Evolutionary conservation across 176 grass and related monocot genomes (phyloP), one percentile per base, ranked within the genome.

Genomic region (sorghum (Sorghum bicolor)): DNA sequence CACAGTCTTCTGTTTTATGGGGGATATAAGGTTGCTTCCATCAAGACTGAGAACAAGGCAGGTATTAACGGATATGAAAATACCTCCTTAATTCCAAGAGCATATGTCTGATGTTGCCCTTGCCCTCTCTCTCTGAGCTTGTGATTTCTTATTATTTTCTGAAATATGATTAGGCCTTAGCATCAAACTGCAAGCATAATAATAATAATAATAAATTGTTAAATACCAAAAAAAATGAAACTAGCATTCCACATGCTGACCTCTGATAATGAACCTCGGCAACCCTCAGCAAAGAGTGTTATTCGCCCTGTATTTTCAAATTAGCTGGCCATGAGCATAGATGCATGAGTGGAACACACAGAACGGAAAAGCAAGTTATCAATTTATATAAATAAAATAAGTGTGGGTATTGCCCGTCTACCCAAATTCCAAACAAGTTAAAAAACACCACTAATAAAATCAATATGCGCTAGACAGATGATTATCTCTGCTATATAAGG

Each of bases 81-180:
- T 90, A 98, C 96, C 91, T 98, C 96, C 57, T 98, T 98, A 80
- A 98, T 98, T 33, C 96, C 96, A 30, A 98, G 86, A 82, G 96
- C 96, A 88, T 98, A 95, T 20, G 96, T 98, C 82, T 98, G 96
- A 77, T 98, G 96, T 80, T 95, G 96, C 70, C 96, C 93, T 85
- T 90, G 89, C 29, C 84, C 96, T 78, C 86, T 95, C 75, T 98
- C 93, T 77, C 96, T 78, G 24, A 98, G 96, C 64, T 90, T 90
- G 81, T 95, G 64, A 50, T 90, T 91, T 16, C 58, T 78, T 88
- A 98, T 98, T 78, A 95, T 90, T 92, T 94, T 95, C 96, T 95
- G 79, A 52, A 65, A 77, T 10, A 67, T 83, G 50, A 48, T 61
- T 29, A 48, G 13, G 8, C 9, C 9, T 64, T 41, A 80, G 75